A percentile compares a stretch with the other conserved stretches of the same genome.
Evolutionary conservation across 2,329 filamentous ascomycete species (phyloP).

Genomic region (Cryoendolithus antarcticus): DNA sequence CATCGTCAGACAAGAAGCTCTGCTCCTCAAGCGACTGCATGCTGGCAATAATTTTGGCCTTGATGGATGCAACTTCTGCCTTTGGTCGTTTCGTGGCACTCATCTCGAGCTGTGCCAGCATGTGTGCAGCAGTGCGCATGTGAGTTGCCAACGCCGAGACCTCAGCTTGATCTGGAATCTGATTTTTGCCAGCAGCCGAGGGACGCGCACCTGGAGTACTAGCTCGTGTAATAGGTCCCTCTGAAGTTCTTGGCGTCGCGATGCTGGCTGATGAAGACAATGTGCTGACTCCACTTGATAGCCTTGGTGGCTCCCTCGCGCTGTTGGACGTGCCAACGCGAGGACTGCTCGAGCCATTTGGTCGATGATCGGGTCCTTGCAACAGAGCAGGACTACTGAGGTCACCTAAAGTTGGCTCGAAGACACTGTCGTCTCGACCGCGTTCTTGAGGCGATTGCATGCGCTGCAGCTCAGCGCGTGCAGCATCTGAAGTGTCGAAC

Average conservation of each 20-base stretch:
- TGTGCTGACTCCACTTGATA: conserved; percentile 51
- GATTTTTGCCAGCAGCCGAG: conserved; percentile 40
- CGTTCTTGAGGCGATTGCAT: conserved; percentile 26
- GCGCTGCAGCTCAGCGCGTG: conserved; percentile 32
- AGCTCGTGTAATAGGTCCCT: conserved; percentile 54
- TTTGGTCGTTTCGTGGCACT: conserved; percentile 69
- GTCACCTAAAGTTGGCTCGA: conserved; percentile 71
- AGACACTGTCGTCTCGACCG: conserved; percentile 56
- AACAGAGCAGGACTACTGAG: conserved; percentile 61
- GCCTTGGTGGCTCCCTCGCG: conserved; percentile 33
- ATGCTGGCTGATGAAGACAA: conserved; percentile 48
- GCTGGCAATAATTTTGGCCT: conserved; percentile 76
- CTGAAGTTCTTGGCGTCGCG: conserved; percentile 56
- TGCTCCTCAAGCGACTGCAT: conserved; percentile 83
- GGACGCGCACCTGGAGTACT: conserved; percentile 53
- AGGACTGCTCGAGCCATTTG: conserved; percentile 36
- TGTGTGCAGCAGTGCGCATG: conserved; percentile 77
- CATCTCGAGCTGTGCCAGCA: conserved; percentile 71
- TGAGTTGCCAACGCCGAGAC: conserved; percentile 74
- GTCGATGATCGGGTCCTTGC: conserved; percentile 41
- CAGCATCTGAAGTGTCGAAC: conserved; percentile 49
- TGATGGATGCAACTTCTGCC: conserved; percentile 70
- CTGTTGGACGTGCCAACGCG: conserved; percentile 13
- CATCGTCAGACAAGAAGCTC: conserved; percentile 64
- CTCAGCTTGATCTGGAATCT: conserved; percentile 58